These are phyloP conservation scores for Ensete ventricosum DNA, from an alignment of 176 grass and related monocot species.

Conservation along the genomic window DNA sequence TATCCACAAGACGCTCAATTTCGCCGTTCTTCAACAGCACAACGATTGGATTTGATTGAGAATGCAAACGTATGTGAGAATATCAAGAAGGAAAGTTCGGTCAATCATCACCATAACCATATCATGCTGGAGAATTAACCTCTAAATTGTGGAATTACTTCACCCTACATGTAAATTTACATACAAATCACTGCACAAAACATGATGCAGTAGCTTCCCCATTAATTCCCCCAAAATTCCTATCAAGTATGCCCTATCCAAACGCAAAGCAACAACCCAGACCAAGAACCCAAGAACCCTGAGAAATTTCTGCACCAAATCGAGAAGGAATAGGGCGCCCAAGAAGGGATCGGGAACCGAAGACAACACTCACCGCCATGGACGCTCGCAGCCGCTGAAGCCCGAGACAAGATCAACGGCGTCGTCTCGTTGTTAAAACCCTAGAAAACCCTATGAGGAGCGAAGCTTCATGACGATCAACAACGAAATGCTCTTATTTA, in stretches of 20 bases:
- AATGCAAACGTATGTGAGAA: too few species aligned
- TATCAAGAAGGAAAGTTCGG: too few species aligned
- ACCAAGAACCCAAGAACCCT: background rate
- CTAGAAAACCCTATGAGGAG: background rate
- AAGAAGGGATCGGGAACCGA: background rate
- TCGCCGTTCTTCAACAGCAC: background rate
- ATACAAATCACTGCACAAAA: background rate
- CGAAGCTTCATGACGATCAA: background rate
- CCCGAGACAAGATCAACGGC: background rate
- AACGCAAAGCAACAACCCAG: background rate
- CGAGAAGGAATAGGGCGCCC: background rate
- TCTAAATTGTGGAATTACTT: background rate
- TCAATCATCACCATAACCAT: too few species aligned
- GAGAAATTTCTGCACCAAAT: background rate
- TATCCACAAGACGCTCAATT: too few species aligned
- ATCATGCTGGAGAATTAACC: background rate
- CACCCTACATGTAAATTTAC: background rate
- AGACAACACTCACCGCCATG: background rate
- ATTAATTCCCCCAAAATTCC: background rate
- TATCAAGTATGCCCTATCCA: background rate
- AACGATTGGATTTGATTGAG: background rate
- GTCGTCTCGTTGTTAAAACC: background rate
- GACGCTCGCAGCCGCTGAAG: background rate
- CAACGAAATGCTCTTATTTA: background rate
- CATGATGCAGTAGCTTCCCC: background rate